phyloP scores from a whole-genome alignment of 495 filamentous ascomycete species.

The Penicillium nucicola region DNA sequence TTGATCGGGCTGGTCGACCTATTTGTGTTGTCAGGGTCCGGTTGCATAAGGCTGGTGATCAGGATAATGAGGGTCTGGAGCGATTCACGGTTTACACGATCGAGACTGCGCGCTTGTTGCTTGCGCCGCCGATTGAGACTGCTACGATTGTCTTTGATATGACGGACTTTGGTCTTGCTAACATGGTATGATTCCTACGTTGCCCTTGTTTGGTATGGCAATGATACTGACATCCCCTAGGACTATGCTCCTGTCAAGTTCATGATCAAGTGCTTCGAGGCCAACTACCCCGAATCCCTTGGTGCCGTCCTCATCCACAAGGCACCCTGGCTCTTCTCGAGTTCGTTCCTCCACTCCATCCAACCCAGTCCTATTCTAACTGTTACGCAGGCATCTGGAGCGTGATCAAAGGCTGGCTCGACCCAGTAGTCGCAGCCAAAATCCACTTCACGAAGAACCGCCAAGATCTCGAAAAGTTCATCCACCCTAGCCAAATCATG shows the following conservation, averaged over 20 bases:
- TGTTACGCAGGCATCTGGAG: conserved; percentile 68
- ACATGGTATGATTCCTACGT: conserved; percentile 65
- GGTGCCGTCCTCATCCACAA: conserved; percentile 96
- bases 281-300: conserved; percentile 93
- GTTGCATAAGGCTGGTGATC: conserved; percentile 77
- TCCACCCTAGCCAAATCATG: conserved; percentile 66
- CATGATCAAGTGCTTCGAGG: conserved; percentile 99
- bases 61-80: conserved; percentile 76
- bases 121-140: conserved; percentile 80
- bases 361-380: background rate
- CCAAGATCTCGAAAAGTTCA: conserved; percentile 75
- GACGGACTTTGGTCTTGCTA: conserved; percentile 86
- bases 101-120: conserved; percentile 82
- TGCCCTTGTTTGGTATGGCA: background rate
- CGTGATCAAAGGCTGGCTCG: conserved; percentile 93
- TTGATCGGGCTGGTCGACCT: conserved; percentile 80
- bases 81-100: conserved; percentile 91
- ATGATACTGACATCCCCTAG: conserved; percentile 36
- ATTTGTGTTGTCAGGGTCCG: conserved; percentile 83
- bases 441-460: conserved; percentile 88
- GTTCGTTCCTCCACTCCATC: conserved; percentile 36
- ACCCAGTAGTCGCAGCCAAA: conserved; percentile 92
- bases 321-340: conserved; percentile 94
- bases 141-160: conserved; percentile 94
- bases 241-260: conserved; percentile 97